Conservation (phyloP, 305 asterid species). For the Solanum hybrid region DNA sequence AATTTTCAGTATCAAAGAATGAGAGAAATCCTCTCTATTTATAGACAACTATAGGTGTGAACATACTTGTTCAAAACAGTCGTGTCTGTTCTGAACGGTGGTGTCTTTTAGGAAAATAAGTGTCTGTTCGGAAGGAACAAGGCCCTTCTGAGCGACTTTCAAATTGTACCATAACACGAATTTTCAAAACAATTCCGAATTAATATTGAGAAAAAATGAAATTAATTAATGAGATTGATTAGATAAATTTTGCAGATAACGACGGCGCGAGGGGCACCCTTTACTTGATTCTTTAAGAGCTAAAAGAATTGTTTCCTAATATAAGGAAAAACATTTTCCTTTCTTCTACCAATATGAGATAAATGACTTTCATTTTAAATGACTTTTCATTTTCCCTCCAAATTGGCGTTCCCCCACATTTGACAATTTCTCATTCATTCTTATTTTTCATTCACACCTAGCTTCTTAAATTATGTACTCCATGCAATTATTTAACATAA, state of each 20-base stretch:
- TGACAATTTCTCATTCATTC: background rate
- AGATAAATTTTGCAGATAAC: background rate
- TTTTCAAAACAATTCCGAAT: background rate
- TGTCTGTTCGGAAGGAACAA: background rate
- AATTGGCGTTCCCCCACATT: background rate
- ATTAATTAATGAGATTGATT: background rate
- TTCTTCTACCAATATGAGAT: background rate
- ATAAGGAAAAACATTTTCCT: too few species aligned
- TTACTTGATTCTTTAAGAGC: background rate
- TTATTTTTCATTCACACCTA: accelerated
- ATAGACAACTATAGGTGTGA: background rate
- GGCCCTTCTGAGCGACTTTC: background rate
- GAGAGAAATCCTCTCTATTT: background rate
- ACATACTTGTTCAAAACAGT: background rate
- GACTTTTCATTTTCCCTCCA: background rate
- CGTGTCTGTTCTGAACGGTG: background rate
- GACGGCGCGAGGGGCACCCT: background rate
- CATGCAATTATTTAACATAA: background rate
- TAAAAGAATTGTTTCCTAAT: background rate
- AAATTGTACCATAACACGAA: background rate
- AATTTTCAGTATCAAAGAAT: background rate
- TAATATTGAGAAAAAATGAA: background rate
- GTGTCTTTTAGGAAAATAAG: background rate
- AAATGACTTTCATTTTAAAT: too few species aligned
- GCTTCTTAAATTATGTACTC: too few species aligned